Percentiles rank a stretch among this genome's conserved stretches.
phyloP scores from a whole-genome alignment of 768 basidiomycete genomes.

The Sporobolomyces phaffii region DNA sequence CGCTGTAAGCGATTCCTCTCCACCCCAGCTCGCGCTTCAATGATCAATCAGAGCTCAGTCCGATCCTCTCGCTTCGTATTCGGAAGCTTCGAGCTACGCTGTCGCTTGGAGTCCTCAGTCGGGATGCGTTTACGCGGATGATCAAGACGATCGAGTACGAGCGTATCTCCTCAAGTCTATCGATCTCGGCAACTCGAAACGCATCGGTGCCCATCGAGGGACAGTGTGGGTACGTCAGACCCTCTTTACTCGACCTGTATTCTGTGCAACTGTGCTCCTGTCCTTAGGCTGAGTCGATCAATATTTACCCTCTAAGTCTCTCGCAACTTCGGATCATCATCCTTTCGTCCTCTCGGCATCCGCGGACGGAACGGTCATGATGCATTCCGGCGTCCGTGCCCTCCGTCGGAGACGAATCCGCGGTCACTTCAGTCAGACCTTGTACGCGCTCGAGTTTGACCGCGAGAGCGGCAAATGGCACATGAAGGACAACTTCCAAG shows the following conservation, averaged over 20 bases:
- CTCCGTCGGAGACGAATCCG: constrained; percentile 43
- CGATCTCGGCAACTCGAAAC: constrained; percentile 69
- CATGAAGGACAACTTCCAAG: constrained; percentile 80
- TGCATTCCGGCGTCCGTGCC: constrained; percentile 38
- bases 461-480: constrained; percentile 66
- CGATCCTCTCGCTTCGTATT: neutral
- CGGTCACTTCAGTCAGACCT: constrained; percentile 60
- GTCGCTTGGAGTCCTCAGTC: constrained; percentile 63
- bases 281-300: neutral
- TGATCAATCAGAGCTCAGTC: neutral
- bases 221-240: constrained; percentile 78
- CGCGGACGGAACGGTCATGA: constrained; percentile 62
- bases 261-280: neutral
- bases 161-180: constrained; percentile 64
- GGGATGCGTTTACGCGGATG: constrained; percentile 68
- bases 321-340: constrained; percentile 75
- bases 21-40: no score
- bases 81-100: constrained; percentile 58
- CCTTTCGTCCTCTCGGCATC: constrained; percentile 75
- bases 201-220: constrained; percentile 64
- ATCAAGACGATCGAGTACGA: constrained; percentile 76
- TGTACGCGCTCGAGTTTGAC: constrained; percentile 84
- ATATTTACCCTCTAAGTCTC: constrained; percentile 56
- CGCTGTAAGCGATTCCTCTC: constrained; percentile 26
- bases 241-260: neutral